Percentiles rank a stretch among this genome's conserved stretches.
Conservation (phyloP, 176 grass and related monocot species). For the Miscanthus lutarioriparius region DNA sequence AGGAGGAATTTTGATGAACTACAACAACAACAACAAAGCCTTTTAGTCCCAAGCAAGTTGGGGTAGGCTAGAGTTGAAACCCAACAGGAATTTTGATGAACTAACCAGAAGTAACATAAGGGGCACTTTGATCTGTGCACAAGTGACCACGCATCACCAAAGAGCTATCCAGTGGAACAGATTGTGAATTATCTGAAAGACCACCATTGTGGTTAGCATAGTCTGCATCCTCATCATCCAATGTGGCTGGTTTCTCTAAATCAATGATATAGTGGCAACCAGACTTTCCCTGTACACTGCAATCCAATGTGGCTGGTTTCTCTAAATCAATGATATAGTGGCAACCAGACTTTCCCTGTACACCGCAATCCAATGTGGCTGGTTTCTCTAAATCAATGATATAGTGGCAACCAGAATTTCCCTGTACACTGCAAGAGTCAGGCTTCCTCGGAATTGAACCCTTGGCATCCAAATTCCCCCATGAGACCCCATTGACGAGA, state of each 20-base stretch:
- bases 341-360: not conserved
- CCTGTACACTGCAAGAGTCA: slow-evolving; percentile 5
- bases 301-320: not conserved
- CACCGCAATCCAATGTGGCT: slow-evolving; percentile 1
- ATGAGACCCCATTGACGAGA: not conserved
- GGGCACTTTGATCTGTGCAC: not conserved
- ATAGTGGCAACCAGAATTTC: not conserved
- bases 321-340: not conserved
- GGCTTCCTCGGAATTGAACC: slow-evolving; percentile 4
- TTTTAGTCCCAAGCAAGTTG: no score
- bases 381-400: slow-evolving; percentile 53
- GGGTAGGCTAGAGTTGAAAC: no score
- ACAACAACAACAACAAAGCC: no score
- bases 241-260: not conserved
- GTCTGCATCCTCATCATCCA: slow-evolving; percentile 20
- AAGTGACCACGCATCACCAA: not conserved
- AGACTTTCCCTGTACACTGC: not conserved
- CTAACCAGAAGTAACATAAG: slow-evolving; percentile 12
- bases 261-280: not conserved
- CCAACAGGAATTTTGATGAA: slow-evolving; percentile 10
- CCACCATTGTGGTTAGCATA: not conserved
- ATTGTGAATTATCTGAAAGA: not conserved
- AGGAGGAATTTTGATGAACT: slow-evolving; percentile 12
- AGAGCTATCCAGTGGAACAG: not conserved
- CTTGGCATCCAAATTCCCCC: slow-evolving; percentile 2